Conservation (phyloP, 495 filamentous ascomycete species). For the Penicillium subrubescens region DNA sequence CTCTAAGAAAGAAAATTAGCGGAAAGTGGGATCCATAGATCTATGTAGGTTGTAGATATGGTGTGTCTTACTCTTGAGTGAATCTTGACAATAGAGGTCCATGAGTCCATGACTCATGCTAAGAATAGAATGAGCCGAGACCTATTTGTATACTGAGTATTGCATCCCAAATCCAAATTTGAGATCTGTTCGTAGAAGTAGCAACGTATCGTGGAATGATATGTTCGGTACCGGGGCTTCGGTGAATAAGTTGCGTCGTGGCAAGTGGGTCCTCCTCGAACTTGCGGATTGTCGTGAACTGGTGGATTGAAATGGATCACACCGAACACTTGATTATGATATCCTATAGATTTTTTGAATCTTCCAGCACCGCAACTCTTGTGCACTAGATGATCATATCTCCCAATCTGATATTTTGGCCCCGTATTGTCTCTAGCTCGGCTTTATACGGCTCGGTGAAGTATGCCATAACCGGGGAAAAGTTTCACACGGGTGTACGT, state of each 20-base stretch:
- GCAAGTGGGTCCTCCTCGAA: conserved; percentile 8
- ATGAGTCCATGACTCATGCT: too few relatives aligned
- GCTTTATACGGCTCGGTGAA: conserved; percentile 1
- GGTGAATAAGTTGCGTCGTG: conserved; percentile 8
- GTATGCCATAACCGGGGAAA: conserved; percentile 1
- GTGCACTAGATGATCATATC: too few relatives aligned
- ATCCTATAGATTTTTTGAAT: neutral
- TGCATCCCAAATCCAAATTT: neutral
- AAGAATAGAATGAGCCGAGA: neutral
- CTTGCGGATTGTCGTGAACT: neutral
- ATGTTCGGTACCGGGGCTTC: neutral
- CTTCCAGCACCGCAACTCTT: neutral
- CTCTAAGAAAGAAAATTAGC: neutral
- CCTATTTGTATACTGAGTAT: neutral
- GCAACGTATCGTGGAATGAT: neutral
- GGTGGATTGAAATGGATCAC: neutral
- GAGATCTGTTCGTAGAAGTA: neutral
- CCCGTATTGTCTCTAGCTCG: neutral
- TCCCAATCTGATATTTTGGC: too few relatives aligned
- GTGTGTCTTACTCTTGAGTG: neutral
- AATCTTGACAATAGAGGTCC: neutral
- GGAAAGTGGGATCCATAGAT: neutral
- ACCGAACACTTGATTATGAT: neutral
- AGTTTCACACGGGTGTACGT: conserved; percentile 17
- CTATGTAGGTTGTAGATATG: neutral